Base-by-base conservation (phyloP, 73 alveolate genomes). In the Paraurostyla sp. region DNA sequence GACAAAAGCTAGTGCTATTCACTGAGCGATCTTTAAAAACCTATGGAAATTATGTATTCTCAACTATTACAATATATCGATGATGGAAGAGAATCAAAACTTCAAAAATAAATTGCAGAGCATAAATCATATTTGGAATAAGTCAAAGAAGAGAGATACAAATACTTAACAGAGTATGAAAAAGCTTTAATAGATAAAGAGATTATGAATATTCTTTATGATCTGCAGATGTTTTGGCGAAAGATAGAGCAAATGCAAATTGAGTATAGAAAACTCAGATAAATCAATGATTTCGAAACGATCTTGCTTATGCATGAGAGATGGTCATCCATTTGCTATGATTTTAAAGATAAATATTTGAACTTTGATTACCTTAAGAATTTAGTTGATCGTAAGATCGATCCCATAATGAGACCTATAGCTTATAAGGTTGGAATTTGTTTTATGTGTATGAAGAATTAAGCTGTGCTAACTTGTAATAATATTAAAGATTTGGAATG, bases 251-350 rank as follows among this genome's bases (percentile, higher is more conserved):
- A 73, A 45, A 73, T 73, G 86, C 48, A 73, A 27, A 43, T 73
- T 7, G 15, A 73, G 41, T 73, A 73, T 49, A 40, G 71, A 48
- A 11, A 73, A 29, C 52, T 73, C 22, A 73, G 29, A 49, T 22
- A 25, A 20, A 73, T 48, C 22, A 49, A 73, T 43, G 86, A 73
- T 30, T 73, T 22, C 46, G 86, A 73, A 46, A 73, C 86, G 41
- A 73, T 73, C 2, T 16, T 73, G 51, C 38, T 73, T 9, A 73
- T 73, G 86, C 42, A 73, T 73, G 43, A 73, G 71, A n/a, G 71
- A 48, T 73, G 86, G 86, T 73, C 86, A 7, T 42, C 86, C 2
- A n/a, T 73, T 48, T 73, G 86, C 33, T 73, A 46, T 73, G 86
- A 73, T 48, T 73, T 73, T 25, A 73, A 73, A 30, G 71, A 73